Base-by-base conservation (phyloP, 31 red algal genomes). In the Odonthalia washingtoniensis region DNA sequence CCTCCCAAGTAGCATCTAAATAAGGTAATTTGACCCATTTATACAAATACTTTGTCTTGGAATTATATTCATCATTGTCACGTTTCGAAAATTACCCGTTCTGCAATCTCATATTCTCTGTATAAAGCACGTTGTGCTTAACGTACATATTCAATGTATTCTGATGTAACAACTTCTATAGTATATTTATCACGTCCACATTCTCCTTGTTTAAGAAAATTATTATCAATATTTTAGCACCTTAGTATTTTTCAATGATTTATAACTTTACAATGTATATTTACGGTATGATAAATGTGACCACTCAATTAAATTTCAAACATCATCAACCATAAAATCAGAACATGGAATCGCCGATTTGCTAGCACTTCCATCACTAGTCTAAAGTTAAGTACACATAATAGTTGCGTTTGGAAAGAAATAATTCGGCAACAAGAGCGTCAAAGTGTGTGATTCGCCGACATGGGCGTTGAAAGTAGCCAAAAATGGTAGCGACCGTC, bases 241-340 rank as follows among this genome's bases (percentile, higher is more conserved):
- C 95, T 94, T 94, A 2, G 80, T 32, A 27, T 24, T 14, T 27
- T 87, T 69, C 39, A 97, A 80, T 36, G 73, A 82, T 17, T 52
- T 77, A 70, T 89, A 91, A 34, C 45, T 77, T 64, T 94, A 77
- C 95, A 91, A 97, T 34, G 90, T 91, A 39, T 65, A 63, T 36
- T 86, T 89, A 27, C 95, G 82, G 53, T 77, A 94, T 5, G 87
- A 91, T 30, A 46, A 78, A 5, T 62, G 44, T 9, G 73, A 72
- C 95, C 95, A 97, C 66, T 97, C 94, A 87, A 97, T 97, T 40
- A 81, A 77, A 52, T 94, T 94, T 35, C 93, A 83, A 14, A 80
- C 76, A 37, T 79, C 73, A 40, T 57, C 70, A 3, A 80, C 64
- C 27, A 87, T 68, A 78, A 97, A 97, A 74, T 94, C 85, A 30